phyloP scores from a whole-genome alignment of 2,329 filamentous ascomycete species.

The Fonsecaea multimorphosa region DNA sequence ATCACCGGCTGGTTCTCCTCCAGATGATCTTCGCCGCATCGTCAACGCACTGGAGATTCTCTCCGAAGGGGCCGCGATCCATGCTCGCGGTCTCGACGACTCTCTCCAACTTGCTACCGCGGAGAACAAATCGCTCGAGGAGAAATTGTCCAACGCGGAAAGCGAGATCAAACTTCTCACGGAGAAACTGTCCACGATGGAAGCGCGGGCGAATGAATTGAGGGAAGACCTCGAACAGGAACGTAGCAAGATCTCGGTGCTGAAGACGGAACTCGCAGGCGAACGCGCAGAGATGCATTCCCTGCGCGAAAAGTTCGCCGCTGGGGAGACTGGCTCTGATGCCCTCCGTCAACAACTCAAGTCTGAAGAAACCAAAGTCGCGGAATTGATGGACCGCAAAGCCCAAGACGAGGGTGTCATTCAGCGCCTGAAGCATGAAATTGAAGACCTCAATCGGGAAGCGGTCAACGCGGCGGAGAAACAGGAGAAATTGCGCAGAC shows the following conservation, averaged over 20 bases:
- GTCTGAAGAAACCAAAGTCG: slow-evolving; percentile 75
- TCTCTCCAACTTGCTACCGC: slow-evolving; percentile 65
- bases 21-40: slow-evolving; percentile 64
- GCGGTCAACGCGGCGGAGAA: slow-evolving; percentile 38
- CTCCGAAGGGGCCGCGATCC: slow-evolving; percentile 65
- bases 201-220: slow-evolving; percentile 59
- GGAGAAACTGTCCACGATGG: slow-evolving; percentile 56
- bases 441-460: slow-evolving; percentile 71
- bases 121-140: slow-evolving; percentile 67
- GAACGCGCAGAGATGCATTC: slow-evolving; percentile 72
- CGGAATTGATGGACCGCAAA: slow-evolving; percentile 71
- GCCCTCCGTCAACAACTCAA: slow-evolving; percentile 74
- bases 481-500: slow-evolving; percentile 51
- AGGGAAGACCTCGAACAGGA: slow-evolving; percentile 60
- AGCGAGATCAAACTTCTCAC: slow-evolving; percentile 62
- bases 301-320: slow-evolving; percentile 74
- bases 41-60: slow-evolving; percentile 65
- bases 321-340: slow-evolving; percentile 84
- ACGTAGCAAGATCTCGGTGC: slow-evolving; percentile 53
- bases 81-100: slow-evolving; percentile 65
- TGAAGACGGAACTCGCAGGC: slow-evolving; percentile 64
- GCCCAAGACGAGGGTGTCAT: slow-evolving; percentile 77
- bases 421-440: slow-evolving; percentile 76
- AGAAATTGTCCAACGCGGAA: slow-evolving; percentile 62
- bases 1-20: slow-evolving; percentile 59